These are phyloP conservation scores for Didymella glomerata DNA, from an alignment of 2,329 filamentous ascomycete genomes.

Conservation along the genomic window DNA sequence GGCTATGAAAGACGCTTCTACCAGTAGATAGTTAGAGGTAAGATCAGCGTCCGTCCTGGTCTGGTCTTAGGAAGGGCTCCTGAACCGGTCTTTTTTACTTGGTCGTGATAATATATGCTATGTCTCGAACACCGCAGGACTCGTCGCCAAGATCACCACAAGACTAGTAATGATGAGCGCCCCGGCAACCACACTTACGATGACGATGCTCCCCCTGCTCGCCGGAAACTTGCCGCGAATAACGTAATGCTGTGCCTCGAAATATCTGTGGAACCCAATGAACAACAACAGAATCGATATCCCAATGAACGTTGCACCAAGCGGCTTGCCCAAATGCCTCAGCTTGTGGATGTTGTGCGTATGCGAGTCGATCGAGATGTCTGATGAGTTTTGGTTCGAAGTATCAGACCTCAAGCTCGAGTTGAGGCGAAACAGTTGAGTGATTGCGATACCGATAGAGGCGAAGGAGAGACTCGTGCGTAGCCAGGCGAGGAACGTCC, in stretches of 20 bases:
- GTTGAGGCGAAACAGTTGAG: constrained; percentile 85
- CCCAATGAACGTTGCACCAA: constrained; percentile 76
- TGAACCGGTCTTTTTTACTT: too few species aligned
- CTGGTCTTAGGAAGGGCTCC: too few species aligned
- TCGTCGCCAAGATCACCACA: constrained; percentile 66
- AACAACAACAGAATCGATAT: constrained; percentile 79
- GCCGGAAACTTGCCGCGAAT: constrained; percentile 82
- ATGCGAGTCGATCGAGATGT: constrained; percentile 26
- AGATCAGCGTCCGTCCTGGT: too few species aligned
- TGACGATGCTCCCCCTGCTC: constrained; percentile 75
- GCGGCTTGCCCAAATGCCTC: constrained; percentile 46
- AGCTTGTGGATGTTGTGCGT: constrained; percentile 10
- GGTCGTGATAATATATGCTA: not conserved
- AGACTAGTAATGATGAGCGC: constrained; percentile 67
- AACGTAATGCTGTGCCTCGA: constrained; percentile 80
- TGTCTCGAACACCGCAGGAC: constrained; percentile 47
- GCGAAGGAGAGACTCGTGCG: constrained; percentile 83
- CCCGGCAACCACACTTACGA: constrained; percentile 71
- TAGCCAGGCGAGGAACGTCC: constrained; percentile 86
- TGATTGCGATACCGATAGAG: constrained; percentile 82
- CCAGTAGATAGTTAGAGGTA: too few species aligned
- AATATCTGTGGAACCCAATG: constrained; percentile 80
- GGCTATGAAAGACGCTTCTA: too few species aligned
- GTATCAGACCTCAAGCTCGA: constrained; percentile 59
- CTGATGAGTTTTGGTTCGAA: constrained; percentile 10